Evolutionary conservation across 345 rosid species (phyloP), one percentile per base, ranked within the genome.

Genomic region (Limnanthes douglasii): DNA sequence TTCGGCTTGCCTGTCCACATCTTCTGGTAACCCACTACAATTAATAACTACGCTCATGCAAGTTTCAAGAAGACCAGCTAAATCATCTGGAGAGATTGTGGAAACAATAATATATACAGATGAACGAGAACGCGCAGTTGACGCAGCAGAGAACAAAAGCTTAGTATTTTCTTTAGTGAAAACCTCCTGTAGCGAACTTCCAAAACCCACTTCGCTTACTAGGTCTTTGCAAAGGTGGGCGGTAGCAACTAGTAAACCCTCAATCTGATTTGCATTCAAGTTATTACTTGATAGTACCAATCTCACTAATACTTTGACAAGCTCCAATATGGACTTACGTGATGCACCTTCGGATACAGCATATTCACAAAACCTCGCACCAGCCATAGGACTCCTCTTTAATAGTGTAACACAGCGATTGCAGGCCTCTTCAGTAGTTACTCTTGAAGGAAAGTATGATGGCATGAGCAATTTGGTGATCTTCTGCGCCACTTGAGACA

Each of bases 281-380:
- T 66, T 62, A 53, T 59, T 63, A 28, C 59, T 46, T 9, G 74
- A 66, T 59, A 71, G 51, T 14, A 79, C 69, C 42, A 66, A 62
- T 51, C 47, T 50, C 40, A 72, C 44, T 26, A 79, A 56, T 36
- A 67, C 74, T 53, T 49, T 61, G 39, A 74, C 63, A 50, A 88
- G 92, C 41, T 83, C 68, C 75, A 70, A 46, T 11, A 69, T 62
- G 43, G 65, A 66, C 37, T 68, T 65, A 37, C 46, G 46, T 2
- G 84, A 63, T 28, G 84, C 78, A 42, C 95, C 92, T 59, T 73
- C 78, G 1, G 31, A 52, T 37, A 45, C 58, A 52, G 72, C 61
- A 62, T 62, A 79, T 46, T 76, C 73, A 50, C 97, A 88, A 66
- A 88, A 88, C 59, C 85, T 72, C 34, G 94, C 93, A 60, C 97